Base-by-base conservation (phyloP, 768 basidiomycete genomes). In the Xerocomus brunneocitrinus region DNA sequence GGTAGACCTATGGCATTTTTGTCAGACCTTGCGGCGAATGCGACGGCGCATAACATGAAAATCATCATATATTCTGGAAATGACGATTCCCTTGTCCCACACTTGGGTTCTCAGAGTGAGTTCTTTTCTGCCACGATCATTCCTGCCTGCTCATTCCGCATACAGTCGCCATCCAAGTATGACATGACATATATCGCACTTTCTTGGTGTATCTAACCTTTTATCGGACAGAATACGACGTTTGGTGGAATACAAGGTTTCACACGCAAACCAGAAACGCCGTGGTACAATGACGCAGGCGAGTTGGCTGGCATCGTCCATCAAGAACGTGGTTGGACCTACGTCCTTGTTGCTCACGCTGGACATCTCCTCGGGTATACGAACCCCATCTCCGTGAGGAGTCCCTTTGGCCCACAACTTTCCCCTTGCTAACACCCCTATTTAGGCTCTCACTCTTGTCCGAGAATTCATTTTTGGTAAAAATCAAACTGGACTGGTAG, bases 211-310 rank as follows among this genome's bases (percentile, higher is more conserved):
- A 16, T 50, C 55, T 50, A n/a, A 59, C 5, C 8, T 8, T 27
- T 22, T 28, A 1, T 35, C 2, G 10, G 51, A 0, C 54, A 87
- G 83, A 90, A 90, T 61, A 87, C 85, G n/a, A 89, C 87, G 1
- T 90, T 89, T 61, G 85, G 86, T 27, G 86, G 86, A 8, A 82
- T 83, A 38, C 84, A 84, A 67, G 87, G 87, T 2, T 90, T 90
- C 65, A 81, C 84, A 0, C 74, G 80, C 40, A 78, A 75, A 52
- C 87, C 87, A 3, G 75, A 80, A 0, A 89, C 87, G 0, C 79
- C 81, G 0, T 89, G 85, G 85, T 71, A 68, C 48, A 79, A 82
- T 52, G 82, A 85, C 47, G 60, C 64, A 0, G 79, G 80, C 13
- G 69, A 79, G 45, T 74, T 81, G 46, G 84, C 79, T 0, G 87